Evolutionary conservation across 1,284 basidiomycete genomes (phyloP).

Genomic region (Ceratobasidium sp.): DNA sequence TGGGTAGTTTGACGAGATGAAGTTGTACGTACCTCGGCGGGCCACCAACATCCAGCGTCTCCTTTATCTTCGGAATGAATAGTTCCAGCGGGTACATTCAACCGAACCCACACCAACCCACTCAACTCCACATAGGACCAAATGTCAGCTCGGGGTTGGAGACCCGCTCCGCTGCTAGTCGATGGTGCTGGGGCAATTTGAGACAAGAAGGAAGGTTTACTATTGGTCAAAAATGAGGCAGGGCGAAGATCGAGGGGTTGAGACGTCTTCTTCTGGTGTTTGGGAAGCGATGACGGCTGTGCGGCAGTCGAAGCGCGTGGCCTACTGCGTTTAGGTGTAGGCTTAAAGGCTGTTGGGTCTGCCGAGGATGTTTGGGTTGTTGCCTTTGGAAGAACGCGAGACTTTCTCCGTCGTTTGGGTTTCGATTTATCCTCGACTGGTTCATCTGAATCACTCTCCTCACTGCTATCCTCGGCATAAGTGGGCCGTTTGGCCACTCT

Average conservation of each 20-base stretch:
- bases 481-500: not conserved
- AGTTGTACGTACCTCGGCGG: constrained; percentile 25
- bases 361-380: not conserved
- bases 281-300: not conserved
- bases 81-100: not conserved
- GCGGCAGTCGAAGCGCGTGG: not conserved
- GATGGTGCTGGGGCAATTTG: not conserved
- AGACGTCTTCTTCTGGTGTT: not conserved
- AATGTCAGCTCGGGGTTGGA: not conserved
- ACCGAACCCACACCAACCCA: constrained; percentile 10
- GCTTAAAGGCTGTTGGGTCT: not conserved
- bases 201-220: constrained; percentile 23
- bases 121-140: constrained; percentile 18
- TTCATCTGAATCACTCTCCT: constrained; percentile 15
- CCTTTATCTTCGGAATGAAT: not conserved
- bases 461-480: constrained; percentile 7
- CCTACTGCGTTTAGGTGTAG: not conserved
- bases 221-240: not conserved
- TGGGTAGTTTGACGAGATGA: not conserved
- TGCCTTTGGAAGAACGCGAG: not conserved
- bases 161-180: not conserved
- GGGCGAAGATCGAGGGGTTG: not conserved
- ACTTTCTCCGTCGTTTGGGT: constrained; percentile 16
- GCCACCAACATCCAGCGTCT: constrained; percentile 34
- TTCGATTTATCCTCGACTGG: not conserved